phyloP scores from a whole-genome alignment of 805 yeast genomes.

The Myxozyma vanderwaltii region DNA sequence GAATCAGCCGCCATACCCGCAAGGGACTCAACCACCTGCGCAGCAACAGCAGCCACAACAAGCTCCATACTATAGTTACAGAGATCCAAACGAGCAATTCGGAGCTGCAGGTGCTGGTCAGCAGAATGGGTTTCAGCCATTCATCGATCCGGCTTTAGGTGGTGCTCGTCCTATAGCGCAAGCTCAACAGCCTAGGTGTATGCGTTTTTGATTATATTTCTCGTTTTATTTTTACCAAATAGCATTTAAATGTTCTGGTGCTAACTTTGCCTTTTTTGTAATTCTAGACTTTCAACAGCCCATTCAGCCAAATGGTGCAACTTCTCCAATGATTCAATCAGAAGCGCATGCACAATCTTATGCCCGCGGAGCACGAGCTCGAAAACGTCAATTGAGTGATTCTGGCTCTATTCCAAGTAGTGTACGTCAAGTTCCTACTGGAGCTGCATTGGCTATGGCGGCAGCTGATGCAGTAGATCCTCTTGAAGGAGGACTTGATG shows the following conservation, averaged over 20 bases:
- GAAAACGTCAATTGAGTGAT: not conserved
- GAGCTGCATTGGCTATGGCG: constrained; percentile 10
- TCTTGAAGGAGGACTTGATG: constrained; percentile 13
- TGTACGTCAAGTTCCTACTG: constrained; percentile 2
- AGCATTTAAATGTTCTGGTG: too few species aligned
- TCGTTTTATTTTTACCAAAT: not conserved
- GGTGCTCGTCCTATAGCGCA: constrained; percentile 10
- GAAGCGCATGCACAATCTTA: not conserved
- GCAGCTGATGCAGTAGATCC: constrained; percentile 13
- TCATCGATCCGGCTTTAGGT: constrained; percentile 25
- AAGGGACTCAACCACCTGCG: not conserved
- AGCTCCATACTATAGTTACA: constrained; percentile 6
- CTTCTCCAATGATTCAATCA: not conserved
- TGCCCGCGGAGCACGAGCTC: not conserved
- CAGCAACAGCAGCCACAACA: not conserved
- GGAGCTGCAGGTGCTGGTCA: not conserved
- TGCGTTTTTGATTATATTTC: not conserved
- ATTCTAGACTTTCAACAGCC: constrained; percentile 15
- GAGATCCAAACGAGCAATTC: constrained; percentile 12
- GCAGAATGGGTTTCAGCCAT: constrained; percentile 11
- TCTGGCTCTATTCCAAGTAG: not conserved
- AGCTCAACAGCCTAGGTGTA: constrained; percentile 16
- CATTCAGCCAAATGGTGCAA: not conserved
- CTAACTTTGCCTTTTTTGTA: too few species aligned
- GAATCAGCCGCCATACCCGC: not conserved